A percentile compares a stretch with the other conserved stretches of the same genome.
These are phyloP conservation scores for Diaporthe capsici DNA, from an alignment of 2,329 filamentous ascomycete genomes.

Conservation along the genomic window DNA sequence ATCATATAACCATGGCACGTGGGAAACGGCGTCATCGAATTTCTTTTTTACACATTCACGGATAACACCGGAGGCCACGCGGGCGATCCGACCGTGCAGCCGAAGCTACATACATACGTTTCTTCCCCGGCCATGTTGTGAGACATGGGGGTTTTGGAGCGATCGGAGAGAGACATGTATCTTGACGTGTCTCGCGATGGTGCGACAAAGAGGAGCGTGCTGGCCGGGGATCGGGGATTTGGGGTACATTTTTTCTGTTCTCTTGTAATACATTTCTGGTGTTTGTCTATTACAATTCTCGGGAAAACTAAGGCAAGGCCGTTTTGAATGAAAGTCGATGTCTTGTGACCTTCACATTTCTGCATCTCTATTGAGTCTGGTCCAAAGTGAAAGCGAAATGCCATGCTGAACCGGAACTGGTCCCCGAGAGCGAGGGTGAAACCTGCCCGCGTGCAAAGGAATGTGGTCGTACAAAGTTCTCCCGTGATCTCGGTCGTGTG, in stretches of 20 bases:
- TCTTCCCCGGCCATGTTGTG: neutral
- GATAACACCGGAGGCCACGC: slow-evolving; percentile 3
- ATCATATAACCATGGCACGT: slow-evolving; percentile 15
- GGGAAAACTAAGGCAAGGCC: neutral
- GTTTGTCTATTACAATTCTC: neutral
- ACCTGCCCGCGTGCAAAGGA: neutral
- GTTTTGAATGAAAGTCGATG: neutral
- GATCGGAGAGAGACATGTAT: slow-evolving; percentile 22
- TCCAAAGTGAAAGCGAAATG: neutral
- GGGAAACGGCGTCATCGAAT: slow-evolving; percentile 15
- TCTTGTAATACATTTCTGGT: slow-evolving; percentile 22
- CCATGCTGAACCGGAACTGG: neutral
- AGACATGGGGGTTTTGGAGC: neutral
- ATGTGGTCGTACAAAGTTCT: neutral
- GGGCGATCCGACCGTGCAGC: neutral
- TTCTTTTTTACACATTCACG: neutral
- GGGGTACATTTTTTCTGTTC: neutral
- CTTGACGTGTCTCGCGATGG: slow-evolving; percentile 29
- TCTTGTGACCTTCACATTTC: neutral
- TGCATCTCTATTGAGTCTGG: neutral
- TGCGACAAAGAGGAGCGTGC: neutral
- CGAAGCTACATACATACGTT: neutral
- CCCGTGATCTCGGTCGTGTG: neutral
- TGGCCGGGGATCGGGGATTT: neutral
- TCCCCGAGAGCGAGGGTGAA: neutral